A percentile compares a stretch with the other conserved stretches of the same genome.
These are phyloP conservation scores for Trapa bicornis DNA, from an alignment of 345 rosid species.

Conservation along the genomic window DNA sequence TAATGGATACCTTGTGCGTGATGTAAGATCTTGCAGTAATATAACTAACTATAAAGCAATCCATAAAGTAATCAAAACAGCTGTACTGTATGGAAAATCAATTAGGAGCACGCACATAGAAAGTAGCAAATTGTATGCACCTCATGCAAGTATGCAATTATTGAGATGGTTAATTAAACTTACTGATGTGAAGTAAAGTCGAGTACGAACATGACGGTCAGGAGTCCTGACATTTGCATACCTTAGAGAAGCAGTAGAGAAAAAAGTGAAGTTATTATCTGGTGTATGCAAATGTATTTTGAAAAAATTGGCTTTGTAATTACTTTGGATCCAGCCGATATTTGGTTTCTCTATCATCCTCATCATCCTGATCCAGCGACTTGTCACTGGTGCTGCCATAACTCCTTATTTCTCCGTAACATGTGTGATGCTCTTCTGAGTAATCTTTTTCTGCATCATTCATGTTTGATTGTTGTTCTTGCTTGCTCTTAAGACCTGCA, in stretches of 20 bases:
- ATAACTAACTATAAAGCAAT: neutral
- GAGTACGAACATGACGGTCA: constrained; percentile 93
- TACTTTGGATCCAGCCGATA: constrained; percentile 96
- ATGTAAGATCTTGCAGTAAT: neutral
- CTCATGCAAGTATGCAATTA: neutral
- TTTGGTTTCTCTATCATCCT: constrained; percentile 86
- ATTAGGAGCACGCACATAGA: neutral
- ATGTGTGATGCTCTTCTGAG: constrained; percentile 31
- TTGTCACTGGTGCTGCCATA: constrained; percentile 47
- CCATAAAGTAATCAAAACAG: neutral
- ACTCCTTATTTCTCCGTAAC: constrained; percentile 55
- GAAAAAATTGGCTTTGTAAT: constrained; percentile 4
- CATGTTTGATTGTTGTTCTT: constrained; percentile 42
- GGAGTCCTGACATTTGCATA: constrained; percentile 99
- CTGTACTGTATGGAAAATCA: neutral
- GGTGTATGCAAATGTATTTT: constrained; percentile 1
- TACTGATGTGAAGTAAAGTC: constrained; percentile 98
- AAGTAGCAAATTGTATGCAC: neutral
- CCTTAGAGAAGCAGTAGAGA: constrained; percentile 27
- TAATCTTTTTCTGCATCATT: constrained; percentile 40
- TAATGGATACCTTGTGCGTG: neutral
- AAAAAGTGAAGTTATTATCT: constrained; percentile 3
- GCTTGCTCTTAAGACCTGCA: constrained; percentile 70
- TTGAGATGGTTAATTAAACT: constrained; percentile 19
- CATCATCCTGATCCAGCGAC: constrained; percentile 69